Conservation (phyloP, 2,329 filamentous ascomycete genomes). For the Nannizziopsis barbatae region DNA sequence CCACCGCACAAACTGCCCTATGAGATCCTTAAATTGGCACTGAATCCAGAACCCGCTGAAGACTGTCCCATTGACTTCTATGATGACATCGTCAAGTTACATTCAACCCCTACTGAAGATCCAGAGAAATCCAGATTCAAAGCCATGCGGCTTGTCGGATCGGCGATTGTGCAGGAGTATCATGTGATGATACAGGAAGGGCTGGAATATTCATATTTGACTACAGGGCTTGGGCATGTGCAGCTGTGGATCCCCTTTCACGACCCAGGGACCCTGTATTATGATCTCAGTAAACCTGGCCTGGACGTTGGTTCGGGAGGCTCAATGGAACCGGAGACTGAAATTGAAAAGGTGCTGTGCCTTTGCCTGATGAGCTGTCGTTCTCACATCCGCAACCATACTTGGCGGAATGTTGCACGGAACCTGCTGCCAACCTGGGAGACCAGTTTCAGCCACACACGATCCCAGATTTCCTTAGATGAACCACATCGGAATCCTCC, state of each 20-base stretch:
- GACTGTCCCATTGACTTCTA: conserved; percentile 15
- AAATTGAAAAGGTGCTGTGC: conserved; percentile 18
- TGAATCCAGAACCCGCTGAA: no score
- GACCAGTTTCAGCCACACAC: conserved; percentile 17
- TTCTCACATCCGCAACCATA: conserved; percentile 16
- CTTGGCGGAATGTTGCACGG: conserved; percentile 18
- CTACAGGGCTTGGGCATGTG: conserved; percentile 18
- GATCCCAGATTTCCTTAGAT: conserved; percentile 18
- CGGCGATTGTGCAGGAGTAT: conserved; percentile 21
- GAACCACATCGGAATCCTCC: no score
- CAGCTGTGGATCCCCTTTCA: conserved; percentile 17
- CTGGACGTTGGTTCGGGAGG: no score
- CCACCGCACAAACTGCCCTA: conserved; percentile 19
- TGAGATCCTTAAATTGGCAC: no score
- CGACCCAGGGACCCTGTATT: no score
- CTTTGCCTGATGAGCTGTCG: conserved; percentile 20
- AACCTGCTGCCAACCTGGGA: conserved; percentile 17
- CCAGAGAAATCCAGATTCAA: conserved; percentile 19
- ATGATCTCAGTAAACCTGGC: no score
- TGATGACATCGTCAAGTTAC: conserved; percentile 16
- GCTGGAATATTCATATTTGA: conserved; percentile 22
- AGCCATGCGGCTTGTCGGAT: conserved; percentile 16
- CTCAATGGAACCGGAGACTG: conserved; percentile 12
- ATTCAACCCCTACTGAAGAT: conserved; percentile 9
- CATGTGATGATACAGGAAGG: conserved; percentile 25